Conservation (phyloP, 1,284 basidiomycete genomes). For the Schizophyllum amplum region DNA sequence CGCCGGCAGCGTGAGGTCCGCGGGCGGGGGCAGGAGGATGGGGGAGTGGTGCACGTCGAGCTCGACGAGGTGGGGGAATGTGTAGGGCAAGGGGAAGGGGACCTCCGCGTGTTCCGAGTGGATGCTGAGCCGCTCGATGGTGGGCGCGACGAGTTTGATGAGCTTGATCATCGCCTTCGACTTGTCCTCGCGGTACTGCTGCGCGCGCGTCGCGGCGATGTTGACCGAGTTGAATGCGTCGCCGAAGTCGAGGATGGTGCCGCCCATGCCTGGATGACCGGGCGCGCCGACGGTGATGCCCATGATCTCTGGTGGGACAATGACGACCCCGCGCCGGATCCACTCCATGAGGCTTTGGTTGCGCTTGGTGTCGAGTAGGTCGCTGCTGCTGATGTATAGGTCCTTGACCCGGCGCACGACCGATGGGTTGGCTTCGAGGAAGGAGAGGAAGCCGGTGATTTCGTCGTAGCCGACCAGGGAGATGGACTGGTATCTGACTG, state of each 20-base stretch:
- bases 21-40: background rate
- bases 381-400: conserved; percentile 9
- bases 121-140: background rate
- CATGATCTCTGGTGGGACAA: background rate
- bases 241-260: background rate
- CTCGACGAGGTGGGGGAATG: background rate
- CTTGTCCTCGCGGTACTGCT: background rate
- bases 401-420: conserved; percentile 7
- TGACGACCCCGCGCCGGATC: background rate
- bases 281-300: conserved; percentile 1
- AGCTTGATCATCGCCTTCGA: background rate
- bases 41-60: background rate
- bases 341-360: background rate
- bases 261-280: background rate
- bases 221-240: background rate
- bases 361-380: background rate
- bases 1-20: background rate
- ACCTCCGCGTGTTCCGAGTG: conserved; percentile 5
- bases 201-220: background rate
- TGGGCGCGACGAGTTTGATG: background rate
- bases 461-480: conserved; percentile 9
- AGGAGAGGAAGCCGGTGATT: conserved; percentile 7
- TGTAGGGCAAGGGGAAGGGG: background rate
- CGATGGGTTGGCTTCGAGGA: conserved; percentile 4
- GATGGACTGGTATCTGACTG: conserved; percentile 11